These are phyloP conservation scores for Sarocladium brachiariae DNA, from an alignment of 2,329 filamentous ascomycete genomes.

Conservation along the genomic window DNA sequence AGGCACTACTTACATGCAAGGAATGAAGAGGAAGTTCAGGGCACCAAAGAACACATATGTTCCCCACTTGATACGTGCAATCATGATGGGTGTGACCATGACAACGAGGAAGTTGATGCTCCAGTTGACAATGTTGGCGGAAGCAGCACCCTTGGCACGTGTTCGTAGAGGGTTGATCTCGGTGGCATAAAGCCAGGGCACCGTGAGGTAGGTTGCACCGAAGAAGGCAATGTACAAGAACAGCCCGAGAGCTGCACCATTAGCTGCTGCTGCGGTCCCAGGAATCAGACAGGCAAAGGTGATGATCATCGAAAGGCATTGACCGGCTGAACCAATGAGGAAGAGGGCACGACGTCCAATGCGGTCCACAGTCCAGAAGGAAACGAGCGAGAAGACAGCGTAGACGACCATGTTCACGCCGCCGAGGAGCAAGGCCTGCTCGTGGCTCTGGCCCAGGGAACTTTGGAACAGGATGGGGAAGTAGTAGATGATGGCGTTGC, in stretches of 20 bases:
- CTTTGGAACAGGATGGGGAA: too few species aligned
- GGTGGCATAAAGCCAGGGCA: slow-evolving; percentile 59
- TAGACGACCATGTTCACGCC: too few species aligned
- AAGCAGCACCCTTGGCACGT: slow-evolving; percentile 53
- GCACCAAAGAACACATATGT: background rate
- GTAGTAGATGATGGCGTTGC: too few species aligned
- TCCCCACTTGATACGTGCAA: background rate
- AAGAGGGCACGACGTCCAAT: slow-evolving; percentile 68
- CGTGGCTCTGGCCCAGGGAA: too few species aligned
- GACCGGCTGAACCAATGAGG: slow-evolving; percentile 54
- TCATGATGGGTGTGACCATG: background rate
- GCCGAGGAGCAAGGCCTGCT: too few species aligned
- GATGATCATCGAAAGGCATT: too few species aligned
- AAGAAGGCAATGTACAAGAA: slow-evolving; percentile 46
- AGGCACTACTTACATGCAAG: slow-evolving; percentile 8
- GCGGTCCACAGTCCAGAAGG: too few species aligned
- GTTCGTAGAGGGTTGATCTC: slow-evolving; percentile 69
- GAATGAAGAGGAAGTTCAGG: slow-evolving; percentile 6
- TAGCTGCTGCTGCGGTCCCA: too few species aligned
- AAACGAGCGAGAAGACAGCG: too few species aligned
- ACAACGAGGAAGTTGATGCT: slow-evolving; percentile 1
- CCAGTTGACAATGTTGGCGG: slow-evolving; percentile 14
- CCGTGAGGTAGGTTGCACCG: slow-evolving; percentile 40
- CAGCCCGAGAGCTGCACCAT: slow-evolving; percentile 52
- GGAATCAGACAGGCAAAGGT: too few species aligned